A percentile compares a stretch with the other conserved stretches of the same genome.
These are phyloP conservation scores for Fraxinus excelsior DNA, from an alignment of 257 asterid species.

Conservation along the genomic window DNA sequence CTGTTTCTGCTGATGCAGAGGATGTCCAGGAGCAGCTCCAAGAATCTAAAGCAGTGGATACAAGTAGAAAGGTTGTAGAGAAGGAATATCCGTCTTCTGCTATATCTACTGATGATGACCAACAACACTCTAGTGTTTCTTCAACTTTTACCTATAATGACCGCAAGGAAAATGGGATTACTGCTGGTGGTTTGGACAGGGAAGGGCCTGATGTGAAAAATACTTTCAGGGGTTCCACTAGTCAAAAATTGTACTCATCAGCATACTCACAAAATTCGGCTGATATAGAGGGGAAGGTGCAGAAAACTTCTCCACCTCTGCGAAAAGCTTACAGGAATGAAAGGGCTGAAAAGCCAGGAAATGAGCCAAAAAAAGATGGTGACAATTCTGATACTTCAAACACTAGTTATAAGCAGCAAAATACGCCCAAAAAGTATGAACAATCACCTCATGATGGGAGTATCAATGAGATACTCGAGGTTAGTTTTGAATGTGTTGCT, in stretches of 20 bases:
- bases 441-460: conserved; percentile 57
- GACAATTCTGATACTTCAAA: conserved; percentile 44
- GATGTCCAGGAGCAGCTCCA: conserved; percentile 57
- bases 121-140: conserved; percentile 44
- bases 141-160: conserved; percentile 49
- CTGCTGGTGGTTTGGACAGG: conserved; percentile 45
- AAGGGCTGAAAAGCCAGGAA: conserved; percentile 58
- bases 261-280: conserved; percentile 50
- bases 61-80: conserved; percentile 53
- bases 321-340: conserved; percentile 67
- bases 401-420: conserved; percentile 53
- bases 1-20: conserved; percentile 57
- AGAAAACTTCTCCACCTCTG: conserved; percentile 75
- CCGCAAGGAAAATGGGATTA: conserved; percentile 52
- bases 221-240: conserved; percentile 41
- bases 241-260: conserved; percentile 50
- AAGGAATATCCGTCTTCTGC: conserved; percentile 51
- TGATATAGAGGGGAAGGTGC: conserved; percentile 66
- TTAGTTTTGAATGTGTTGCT: conserved; percentile 28
- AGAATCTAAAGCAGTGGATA: conserved; percentile 55
- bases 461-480: conserved; percentile 90
- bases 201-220: conserved; percentile 52
- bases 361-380: conserved; percentile 52
- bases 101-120: conserved; percentile 49
- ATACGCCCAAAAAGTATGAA: conserved; percentile 41